Base-by-base conservation (phyloP, 2,329 filamentous ascomycete genomes). In the Pezicula neosporulosa region DNA sequence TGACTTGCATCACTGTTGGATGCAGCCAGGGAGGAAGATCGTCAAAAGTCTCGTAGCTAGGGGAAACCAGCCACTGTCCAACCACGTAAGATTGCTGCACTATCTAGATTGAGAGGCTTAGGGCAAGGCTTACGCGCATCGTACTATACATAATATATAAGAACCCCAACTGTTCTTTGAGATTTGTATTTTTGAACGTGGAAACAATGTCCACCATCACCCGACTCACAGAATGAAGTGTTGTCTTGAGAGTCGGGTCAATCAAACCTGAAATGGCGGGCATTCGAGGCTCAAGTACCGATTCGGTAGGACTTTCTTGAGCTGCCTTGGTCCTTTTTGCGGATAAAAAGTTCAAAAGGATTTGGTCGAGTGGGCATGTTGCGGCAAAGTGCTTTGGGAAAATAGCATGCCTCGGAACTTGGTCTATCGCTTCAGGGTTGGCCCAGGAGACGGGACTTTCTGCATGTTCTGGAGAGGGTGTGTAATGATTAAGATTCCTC, bases 331-430 rank as follows among this genome's bases (percentile, higher is more conserved):
- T 36, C n/a, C 46, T 35, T 21, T 35, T 37, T 10, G 47, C 19
- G 35, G 47, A 33, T 24, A 49, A 27, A 27, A 49, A 49, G 35
- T 49, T 42, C 10, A 49, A 16, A n/a, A 49, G 37, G 28, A 49
- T 49, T 18, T 49, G 47, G 42, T 49, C 47, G 19, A 49, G 47
- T 27, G 47, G 47, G 41, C 47, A 49, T 18, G 47, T 49, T 19
- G 47, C 19, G 21, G 38, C 36, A n/a, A 44, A 21, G 35, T 49
- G 47, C 46, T 38, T 48, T 28, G 46, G 46, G 16, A 48, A 35
- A 38, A 48, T 48, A 19, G 46, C 38, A 8, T 36, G 38, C 21
- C 19, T 48, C 38, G 46, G 36, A 15, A 39, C 16, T 9, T 39
- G 36, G 12, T 48, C 6, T 21, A 38, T 48, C 4, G 46, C 6